These are phyloP conservation scores for Paraphoma sp. DNA, from an alignment of 2,329 filamentous ascomycete species.

Conservation along the genomic window DNA sequence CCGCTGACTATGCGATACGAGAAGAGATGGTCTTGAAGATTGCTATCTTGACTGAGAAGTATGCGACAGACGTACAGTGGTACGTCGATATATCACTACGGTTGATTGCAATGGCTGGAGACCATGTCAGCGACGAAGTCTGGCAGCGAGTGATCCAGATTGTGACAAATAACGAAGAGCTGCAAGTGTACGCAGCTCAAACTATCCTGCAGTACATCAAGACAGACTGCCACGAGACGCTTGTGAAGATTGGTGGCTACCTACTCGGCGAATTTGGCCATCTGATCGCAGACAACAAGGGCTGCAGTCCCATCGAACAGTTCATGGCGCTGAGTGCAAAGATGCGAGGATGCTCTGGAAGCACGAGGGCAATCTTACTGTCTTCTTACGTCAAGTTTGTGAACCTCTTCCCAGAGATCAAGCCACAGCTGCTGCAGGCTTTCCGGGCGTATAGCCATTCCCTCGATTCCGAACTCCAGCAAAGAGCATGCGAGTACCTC, in stretches of 20 bases:
- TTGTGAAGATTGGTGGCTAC: conserved; percentile 97
- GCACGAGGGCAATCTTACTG: conserved; percentile 89
- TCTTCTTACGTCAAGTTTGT: conserved; percentile 98
- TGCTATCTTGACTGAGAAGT: conserved; percentile 97
- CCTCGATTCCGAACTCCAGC: conserved; percentile 92
- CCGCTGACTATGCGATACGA: conserved; percentile 94
- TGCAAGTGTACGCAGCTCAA: conserved; percentile 95
- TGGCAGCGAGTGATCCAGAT: conserved; percentile 99
- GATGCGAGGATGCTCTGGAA: conserved; percentile 85
- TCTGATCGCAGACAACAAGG: conserved; percentile 87
- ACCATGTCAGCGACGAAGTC: conserved; percentile 98
- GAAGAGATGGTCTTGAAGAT: conserved; percentile 99
- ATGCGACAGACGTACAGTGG: conserved; percentile 98
- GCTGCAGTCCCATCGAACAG: conserved; percentile 96
- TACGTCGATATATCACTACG: conserved; percentile 97
- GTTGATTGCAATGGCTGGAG: conserved; percentile 93
- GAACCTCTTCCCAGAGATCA: conserved; percentile 98
- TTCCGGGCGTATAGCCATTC: conserved; percentile 95
- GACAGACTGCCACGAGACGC: conserved; percentile 93
- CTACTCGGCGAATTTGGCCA: conserved; percentile 97
- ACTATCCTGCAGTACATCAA: conserved; percentile 93
- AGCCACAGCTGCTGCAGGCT: conserved; percentile 87
- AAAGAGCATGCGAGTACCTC: conserved; percentile 94
- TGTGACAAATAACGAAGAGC: conserved; percentile 97
- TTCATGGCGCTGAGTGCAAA: conserved; percentile 92